phyloP scores from a whole-genome alignment of 2,329 filamentous ascomycete species.

The Corynespora cassiicola region DNA sequence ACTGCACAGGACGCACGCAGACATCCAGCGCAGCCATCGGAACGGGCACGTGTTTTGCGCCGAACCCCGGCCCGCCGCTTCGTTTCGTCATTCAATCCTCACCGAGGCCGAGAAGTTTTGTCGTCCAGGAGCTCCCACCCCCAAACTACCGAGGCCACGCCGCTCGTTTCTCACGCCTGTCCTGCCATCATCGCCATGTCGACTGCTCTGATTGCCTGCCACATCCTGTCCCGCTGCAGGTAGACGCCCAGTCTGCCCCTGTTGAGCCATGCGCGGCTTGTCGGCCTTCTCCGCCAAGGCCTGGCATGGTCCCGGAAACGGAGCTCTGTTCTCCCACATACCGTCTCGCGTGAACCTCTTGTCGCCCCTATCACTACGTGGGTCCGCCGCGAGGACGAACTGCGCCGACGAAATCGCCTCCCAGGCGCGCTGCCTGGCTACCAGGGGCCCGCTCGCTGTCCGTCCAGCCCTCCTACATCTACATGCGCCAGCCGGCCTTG shows the following conservation, averaged over 20 bases:
- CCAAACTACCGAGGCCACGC: slow-evolving; percentile 10
- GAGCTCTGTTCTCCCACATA: slow-evolving; percentile 42
- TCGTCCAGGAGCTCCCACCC: slow-evolving; percentile 22
- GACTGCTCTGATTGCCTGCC: slow-evolving; percentile 21
- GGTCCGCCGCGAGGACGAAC: slow-evolving; percentile 1
- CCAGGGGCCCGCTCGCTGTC: no score
- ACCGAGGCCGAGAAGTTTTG: slow-evolving; percentile 34
- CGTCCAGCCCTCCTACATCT: no score
- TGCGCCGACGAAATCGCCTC: no score
- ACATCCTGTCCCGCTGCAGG: slow-evolving; percentile 21
- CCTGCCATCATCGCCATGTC: slow-evolving; percentile 28
- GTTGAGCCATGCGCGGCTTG: slow-evolving; percentile 42
- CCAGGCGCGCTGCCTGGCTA: no score
- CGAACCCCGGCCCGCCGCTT: slow-evolving; percentile 12
- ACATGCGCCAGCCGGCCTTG: slow-evolving; percentile 23
- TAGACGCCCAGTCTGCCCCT: slow-evolving; percentile 28
- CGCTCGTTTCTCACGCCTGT: slow-evolving; percentile 18
- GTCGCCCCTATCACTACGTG: slow-evolving; percentile 9
- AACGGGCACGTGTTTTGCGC: slow-evolving; percentile 29
- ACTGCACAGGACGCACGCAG: no score
- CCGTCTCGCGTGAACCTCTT: slow-evolving; percentile 26
- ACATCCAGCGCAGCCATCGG: slow-evolving; percentile 20
- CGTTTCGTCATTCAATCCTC: slow-evolving; percentile 34
- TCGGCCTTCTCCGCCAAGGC: slow-evolving; percentile 37
- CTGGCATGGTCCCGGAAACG: slow-evolving; percentile 42